Percentiles rank a stretch among this genome's conserved stretches.
Evolutionary conservation across 208 protist genomes (phyloP).

Genomic region (Leishmania tarentolae): DNA sequence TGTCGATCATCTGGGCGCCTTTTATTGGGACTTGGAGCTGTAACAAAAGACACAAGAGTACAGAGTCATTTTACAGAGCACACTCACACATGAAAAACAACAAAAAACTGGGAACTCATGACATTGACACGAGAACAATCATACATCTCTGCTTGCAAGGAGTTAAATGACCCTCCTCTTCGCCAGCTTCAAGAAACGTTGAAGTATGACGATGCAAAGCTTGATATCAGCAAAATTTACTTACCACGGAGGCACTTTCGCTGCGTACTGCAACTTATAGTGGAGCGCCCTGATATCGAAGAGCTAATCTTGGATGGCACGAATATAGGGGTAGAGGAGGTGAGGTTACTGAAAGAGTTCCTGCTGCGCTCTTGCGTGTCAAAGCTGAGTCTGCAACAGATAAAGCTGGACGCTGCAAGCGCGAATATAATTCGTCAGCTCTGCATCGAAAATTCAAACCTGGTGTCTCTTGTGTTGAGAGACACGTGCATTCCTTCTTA

Average conservation of each 20-base stretch:
- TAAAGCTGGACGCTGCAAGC: constrained; percentile 33
- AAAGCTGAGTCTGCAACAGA: constrained; percentile 42
- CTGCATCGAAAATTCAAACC: constrained; percentile 32
- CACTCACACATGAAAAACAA: background rate
- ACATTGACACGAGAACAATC: constrained; percentile 1
- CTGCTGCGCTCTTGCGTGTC: constrained; percentile 43
- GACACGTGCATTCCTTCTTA: constrained; percentile 38
- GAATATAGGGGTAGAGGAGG: constrained; percentile 28
- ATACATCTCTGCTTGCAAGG: constrained; percentile 25
- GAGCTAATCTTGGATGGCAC: constrained; percentile 54
- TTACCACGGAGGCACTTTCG: constrained; percentile 46
- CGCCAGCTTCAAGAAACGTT: constrained; percentile 14
- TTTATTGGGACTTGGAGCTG: background rate
- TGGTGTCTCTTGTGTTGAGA: constrained; percentile 39
- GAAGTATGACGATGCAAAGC: background rate
- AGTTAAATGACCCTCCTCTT: constrained; percentile 9
- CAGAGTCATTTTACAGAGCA: background rate
- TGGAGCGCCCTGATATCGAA: constrained; percentile 51
- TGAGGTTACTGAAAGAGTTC: constrained; percentile 34
- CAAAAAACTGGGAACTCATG: constrained; percentile 6
- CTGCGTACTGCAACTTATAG: constrained; percentile 39
- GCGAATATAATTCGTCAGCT: constrained; percentile 42
- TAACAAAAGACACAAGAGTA: background rate
- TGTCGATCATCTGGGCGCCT: background rate
- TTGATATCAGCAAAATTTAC: constrained; percentile 49